A percentile compares a stretch with the other conserved stretches of the same genome.
phyloP scores from a whole-genome alignment of 306 rosid genomes.

The Cyclanthera cordifolia region DNA sequence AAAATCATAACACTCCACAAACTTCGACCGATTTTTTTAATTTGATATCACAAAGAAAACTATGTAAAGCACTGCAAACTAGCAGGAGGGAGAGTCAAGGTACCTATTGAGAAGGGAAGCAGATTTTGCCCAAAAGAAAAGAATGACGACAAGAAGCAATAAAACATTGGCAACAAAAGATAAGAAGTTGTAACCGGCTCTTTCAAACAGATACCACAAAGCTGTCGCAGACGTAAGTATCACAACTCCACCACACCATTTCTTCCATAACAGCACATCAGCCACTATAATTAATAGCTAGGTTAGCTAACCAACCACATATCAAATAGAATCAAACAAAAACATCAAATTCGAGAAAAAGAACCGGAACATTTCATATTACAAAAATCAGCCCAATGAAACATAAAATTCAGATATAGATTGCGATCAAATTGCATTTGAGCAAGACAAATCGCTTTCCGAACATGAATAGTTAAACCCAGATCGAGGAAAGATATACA shows the following conservation, averaged over 20 bases:
- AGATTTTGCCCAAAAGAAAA: slow-evolving; percentile 91
- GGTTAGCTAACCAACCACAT: background rate
- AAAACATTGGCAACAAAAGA: slow-evolving; percentile 82
- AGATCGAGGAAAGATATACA: background rate
- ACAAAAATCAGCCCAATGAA: background rate
- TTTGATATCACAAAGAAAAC: background rate
- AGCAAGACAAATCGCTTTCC: background rate
- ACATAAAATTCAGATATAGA: background rate
- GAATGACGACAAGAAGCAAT: slow-evolving; percentile 70
- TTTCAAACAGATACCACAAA: slow-evolving; percentile 73
- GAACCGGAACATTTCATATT: background rate
- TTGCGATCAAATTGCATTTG: background rate
- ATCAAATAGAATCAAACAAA: background rate
- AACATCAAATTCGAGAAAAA: background rate
- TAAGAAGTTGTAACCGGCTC: slow-evolving; percentile 70
- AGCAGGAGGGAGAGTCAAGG: background rate
- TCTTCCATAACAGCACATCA: slow-evolving; percentile 83
- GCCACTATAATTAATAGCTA: slow-evolving; percentile 44
- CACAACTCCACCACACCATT: slow-evolving; percentile 51
- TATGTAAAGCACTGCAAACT: background rate
- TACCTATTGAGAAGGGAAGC: slow-evolving; percentile 93
- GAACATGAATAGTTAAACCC: background rate
- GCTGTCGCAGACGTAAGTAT: slow-evolving; percentile 47
- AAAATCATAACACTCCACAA: background rate
- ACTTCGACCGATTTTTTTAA: background rate